These are phyloP conservation scores for Chimonanthus salicifolius DNA, from an alignment of 164 flowering plant species.

Conservation along the genomic window DNA sequence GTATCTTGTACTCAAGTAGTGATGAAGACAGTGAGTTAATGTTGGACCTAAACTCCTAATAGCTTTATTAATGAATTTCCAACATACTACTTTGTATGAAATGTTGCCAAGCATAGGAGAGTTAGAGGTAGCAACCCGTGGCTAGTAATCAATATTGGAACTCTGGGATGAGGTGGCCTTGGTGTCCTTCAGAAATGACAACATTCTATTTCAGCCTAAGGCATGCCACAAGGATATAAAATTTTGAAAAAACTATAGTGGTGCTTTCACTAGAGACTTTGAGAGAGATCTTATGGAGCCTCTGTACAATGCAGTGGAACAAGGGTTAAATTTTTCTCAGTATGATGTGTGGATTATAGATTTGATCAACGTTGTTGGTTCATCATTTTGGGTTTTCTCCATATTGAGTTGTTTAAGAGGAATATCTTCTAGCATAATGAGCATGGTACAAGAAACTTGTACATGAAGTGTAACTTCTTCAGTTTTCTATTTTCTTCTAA, in stretches of 20 bases:
- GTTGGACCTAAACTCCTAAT: too few species aligned
- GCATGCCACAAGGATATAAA: neutral
- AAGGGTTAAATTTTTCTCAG: neutral
- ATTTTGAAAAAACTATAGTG: too few species aligned
- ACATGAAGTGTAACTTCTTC: neutral
- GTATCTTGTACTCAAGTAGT: too few species aligned
- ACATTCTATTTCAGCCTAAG: neutral
- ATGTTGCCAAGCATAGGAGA: too few species aligned
- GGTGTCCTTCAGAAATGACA: neutral
- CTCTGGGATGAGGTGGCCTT: neutral
- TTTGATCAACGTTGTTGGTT: neutral
- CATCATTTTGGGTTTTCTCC: neutral
- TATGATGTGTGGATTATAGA: neutral
- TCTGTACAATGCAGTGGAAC: neutral
- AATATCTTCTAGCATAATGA: neutral
- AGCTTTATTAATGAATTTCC: too few species aligned
- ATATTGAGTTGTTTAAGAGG: neutral
- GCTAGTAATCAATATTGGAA: neutral
- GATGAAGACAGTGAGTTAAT: too few species aligned
- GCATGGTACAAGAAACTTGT: neutral
- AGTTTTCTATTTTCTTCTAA: neutral
- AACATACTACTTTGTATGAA: too few species aligned
- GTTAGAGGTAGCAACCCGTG: neutral
- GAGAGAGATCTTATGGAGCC: neutral
- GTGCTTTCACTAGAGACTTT: neutral